phyloP scores from a whole-genome alignment of 768 basidiomycete genomes.

The Auricularia cornea region DNA sequence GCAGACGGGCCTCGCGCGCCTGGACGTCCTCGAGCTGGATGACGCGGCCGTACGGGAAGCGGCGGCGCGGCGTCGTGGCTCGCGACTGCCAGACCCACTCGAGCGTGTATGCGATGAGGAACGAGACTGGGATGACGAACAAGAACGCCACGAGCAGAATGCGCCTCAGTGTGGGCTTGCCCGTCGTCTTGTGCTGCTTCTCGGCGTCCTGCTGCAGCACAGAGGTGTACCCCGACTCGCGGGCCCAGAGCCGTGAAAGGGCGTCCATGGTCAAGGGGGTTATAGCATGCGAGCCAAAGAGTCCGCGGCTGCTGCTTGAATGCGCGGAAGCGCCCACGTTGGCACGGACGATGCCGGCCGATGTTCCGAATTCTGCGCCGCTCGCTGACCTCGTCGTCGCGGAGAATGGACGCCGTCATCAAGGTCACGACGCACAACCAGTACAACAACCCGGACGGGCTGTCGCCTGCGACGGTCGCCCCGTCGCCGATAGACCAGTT shows the following conservation, averaged over 20 bases:
- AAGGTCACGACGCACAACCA: conserved; percentile 65
- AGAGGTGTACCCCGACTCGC: background rate
- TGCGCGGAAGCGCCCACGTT: no score
- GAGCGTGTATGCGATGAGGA: background rate
- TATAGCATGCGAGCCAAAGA: background rate
- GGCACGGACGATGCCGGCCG: background rate
- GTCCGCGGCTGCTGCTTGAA: no score
- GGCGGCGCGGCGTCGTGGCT: background rate
- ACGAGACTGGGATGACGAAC: background rate
- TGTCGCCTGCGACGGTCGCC: conserved; percentile 53
- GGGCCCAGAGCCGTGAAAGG: background rate
- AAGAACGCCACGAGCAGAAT: background rate
- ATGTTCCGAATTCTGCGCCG: background rate
- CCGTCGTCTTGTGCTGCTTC: background rate
- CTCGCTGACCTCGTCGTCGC: background rate
- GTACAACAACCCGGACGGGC: conserved; percentile 58
- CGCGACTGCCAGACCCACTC: background rate
- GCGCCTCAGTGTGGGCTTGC: background rate
- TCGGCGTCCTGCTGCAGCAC: background rate
- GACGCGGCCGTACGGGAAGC: background rate
- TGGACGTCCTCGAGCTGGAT: background rate
- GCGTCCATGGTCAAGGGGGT: background rate
- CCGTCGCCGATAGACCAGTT: conserved; percentile 79
- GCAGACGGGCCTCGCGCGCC: background rate
- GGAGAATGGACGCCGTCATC: conserved; percentile 7